These are phyloP conservation scores for Russula earlei DNA, from an alignment of 768 basidiomycete genomes.

Conservation along the genomic window DNA sequence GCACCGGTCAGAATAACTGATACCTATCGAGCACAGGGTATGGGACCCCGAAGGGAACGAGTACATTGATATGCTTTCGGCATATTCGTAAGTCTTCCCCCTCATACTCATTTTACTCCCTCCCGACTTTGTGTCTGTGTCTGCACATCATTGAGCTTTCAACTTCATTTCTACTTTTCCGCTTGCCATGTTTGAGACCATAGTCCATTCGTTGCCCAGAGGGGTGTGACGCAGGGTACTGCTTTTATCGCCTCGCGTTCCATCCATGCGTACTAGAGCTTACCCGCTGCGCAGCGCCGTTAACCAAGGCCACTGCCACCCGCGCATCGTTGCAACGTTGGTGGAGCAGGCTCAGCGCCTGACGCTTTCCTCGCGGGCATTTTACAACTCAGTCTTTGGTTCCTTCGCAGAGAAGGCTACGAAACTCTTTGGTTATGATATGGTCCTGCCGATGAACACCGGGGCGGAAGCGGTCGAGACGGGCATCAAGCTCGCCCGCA, in stretches of 20 bases:
- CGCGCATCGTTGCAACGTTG: slow-evolving; percentile 73
- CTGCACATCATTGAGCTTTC: not conserved
- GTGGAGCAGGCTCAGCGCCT: slow-evolving; percentile 79
- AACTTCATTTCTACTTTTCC: not conserved
- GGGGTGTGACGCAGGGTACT: not conserved
- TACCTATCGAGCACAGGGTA: slow-evolving; percentile 36
- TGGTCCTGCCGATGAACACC: slow-evolving; percentile 98
- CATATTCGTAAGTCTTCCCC: slow-evolving; percentile 70
- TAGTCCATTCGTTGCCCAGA: not conserved
- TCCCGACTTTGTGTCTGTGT: not conserved
- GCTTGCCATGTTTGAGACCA: not conserved
- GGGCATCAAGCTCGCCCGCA: slow-evolving; percentile 87
- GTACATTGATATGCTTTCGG: slow-evolving; percentile 97
- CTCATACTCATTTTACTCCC: not conserved
- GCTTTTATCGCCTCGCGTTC: not conserved
- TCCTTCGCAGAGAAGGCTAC: slow-evolving; percentile 82
- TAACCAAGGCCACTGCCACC: slow-evolving; percentile 95
- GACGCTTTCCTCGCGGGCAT: slow-evolving; percentile 91
- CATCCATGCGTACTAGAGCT: not conserved
- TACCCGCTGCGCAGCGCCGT: slow-evolving; percentile 51
- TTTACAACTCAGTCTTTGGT: slow-evolving; percentile 90
- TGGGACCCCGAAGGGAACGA: slow-evolving; percentile 94
- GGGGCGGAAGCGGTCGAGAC: slow-evolving; percentile 98
- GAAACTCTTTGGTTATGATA: slow-evolving; percentile 81
- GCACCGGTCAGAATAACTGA: slow-evolving; percentile 15